Conservation (phyloP, 2,329 filamentous ascomycete genomes). For the Curvularia sp. region DNA sequence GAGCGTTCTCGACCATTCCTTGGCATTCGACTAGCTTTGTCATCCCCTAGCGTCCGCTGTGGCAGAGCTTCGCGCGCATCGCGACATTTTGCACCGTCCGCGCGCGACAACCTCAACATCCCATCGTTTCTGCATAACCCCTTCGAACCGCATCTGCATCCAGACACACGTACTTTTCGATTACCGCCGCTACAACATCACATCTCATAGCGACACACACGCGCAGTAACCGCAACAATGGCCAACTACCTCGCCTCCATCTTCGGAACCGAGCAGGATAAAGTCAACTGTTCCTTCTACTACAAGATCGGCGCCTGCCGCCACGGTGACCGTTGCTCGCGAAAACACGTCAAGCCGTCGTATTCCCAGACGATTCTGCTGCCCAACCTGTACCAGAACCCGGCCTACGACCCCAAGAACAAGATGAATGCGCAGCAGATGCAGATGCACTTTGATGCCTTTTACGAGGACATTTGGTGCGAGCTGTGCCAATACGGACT, state of each 20-base stretch:
- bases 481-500: constrained; percentile 98
- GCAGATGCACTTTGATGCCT: constrained; percentile 99
- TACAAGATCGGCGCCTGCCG: constrained; percentile 99
- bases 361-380: constrained; percentile 98
- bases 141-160: neutral
- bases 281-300: constrained; percentile 99
- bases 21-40: constrained; percentile 18
- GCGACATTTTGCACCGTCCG: constrained; percentile 17
- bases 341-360: constrained; percentile 98
- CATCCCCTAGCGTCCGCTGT: constrained; percentile 12
- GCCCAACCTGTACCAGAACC: constrained; percentile 99
- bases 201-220: neutral
- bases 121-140: neutral
- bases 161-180: neutral
- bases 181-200: neutral
- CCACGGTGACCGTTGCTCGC: constrained; percentile 96
- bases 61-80: constrained; percentile 21
- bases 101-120: constrained; percentile 13
- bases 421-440: constrained; percentile 96
- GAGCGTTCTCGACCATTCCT: constrained; percentile 16
- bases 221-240: constrained; percentile 62
- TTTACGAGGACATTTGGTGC: constrained; percentile 99
- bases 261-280: constrained; percentile 99
- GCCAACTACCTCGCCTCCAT: constrained; percentile 99
- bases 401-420: constrained; percentile 93